Percentiles rank a stretch among this genome's conserved stretches.
Conservation (phyloP, 2,329 filamentous ascomycete genomes). For the Periconia sp. region DNA sequence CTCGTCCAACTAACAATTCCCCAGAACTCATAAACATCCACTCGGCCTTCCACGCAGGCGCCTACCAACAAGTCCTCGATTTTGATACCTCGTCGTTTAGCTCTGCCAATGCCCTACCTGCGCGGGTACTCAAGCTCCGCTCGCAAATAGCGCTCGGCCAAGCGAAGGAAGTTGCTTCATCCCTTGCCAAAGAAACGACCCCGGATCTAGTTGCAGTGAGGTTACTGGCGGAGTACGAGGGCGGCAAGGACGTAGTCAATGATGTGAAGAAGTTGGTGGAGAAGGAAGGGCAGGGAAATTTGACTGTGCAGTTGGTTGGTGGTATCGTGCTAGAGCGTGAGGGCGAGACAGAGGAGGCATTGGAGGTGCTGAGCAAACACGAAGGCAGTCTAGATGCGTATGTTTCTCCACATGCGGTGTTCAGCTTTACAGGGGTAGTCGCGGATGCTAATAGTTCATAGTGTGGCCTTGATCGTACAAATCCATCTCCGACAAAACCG, state of each 20-base stretch:
- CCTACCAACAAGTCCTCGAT: slow-evolving; percentile 83
- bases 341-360: slow-evolving; percentile 81
- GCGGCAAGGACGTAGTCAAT: slow-evolving; percentile 47
- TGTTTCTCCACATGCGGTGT: slow-evolving; percentile 4
- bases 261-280: slow-evolving; percentile 71
- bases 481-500: slow-evolving; percentile 92
- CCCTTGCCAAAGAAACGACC: slow-evolving; percentile 62
- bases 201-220: slow-evolving; percentile 77
- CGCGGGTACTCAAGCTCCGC: slow-evolving; percentile 76
- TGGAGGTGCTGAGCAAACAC: slow-evolving; percentile 77
- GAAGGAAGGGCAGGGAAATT: slow-evolving; percentile 67
- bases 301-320: slow-evolving; percentile 76
- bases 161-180: slow-evolving; percentile 69
- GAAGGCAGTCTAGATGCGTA: slow-evolving; percentile 80
- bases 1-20: slow-evolving; percentile 15
- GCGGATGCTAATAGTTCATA: slow-evolving; percentile 28
- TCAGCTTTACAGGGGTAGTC: neutral
- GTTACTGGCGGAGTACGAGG: slow-evolving; percentile 68
- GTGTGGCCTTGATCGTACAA: slow-evolving; percentile 85
- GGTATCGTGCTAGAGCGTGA: slow-evolving; percentile 81
- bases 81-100: slow-evolving; percentile 82
- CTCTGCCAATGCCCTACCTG: slow-evolving; percentile 72
- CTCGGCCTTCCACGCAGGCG: slow-evolving; percentile 71
- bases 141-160: slow-evolving; percentile 82
- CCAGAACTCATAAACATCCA: slow-evolving; percentile 68